Base-by-base conservation (phyloP, 1,284 basidiomycete species). In the Peniophora sp. region DNA sequence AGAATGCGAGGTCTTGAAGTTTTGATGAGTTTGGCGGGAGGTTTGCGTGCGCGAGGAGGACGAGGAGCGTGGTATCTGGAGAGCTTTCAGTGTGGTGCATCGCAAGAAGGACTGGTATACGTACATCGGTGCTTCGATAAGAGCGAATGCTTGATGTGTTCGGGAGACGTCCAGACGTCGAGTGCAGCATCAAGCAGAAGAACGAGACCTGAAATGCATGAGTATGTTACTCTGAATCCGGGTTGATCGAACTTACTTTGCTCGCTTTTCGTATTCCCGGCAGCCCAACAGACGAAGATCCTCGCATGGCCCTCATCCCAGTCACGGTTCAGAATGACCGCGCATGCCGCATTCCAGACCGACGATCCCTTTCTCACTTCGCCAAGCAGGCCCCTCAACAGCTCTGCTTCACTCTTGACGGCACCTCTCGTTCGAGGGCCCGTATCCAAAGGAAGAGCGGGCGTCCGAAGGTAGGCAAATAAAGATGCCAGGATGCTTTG, bases 101-200 rank as follows among this genome's bases (percentile, higher is more conserved):
- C 15, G 18, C 10, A 15, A 47, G 24, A 14, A 45, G 49, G 48
- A 14, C 20, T 35, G 12, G 24, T 24, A 42, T 1, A 68, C 79
- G 52, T 64, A 88, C 87, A 88, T 53, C 69, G 78, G 64, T 89
- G 86, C 15, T 73, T 71, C 22, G 78, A 78, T 6, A 89, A 64
- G n/a, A 87, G 63, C 0, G 88, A 87, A 61, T 87, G 83, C 52
- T 78, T 84, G 58, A 89, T 71, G 58, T 89, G 83, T 22, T 84
- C 81, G 5, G 79, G 64, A 15, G 77, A 73, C 10, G 81, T 70
- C 87, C 88, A 91, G 8, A 73, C 58, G n/a, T 80, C 76, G 3
- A 83, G 58, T 1, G 78, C 64, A 47, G 66, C 69, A 35, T 69
- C 61, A 24, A 83, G 64, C 47, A 89, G 68, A 0, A 62, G 58